phyloP scores from a whole-genome alignment of 768 basidiomycete species.

The Leccinellum albellum region DNA sequence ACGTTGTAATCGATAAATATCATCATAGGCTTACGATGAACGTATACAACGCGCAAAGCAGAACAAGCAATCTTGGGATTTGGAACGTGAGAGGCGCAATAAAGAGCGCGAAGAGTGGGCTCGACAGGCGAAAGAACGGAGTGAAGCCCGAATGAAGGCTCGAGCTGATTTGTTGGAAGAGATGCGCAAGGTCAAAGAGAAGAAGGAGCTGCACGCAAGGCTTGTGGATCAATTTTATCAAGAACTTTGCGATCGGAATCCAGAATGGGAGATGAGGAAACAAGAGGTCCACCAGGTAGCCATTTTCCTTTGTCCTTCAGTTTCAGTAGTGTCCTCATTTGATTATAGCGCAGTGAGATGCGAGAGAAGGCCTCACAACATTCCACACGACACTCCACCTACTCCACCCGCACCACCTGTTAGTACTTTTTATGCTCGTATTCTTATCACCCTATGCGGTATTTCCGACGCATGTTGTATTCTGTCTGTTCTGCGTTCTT shows the following conservation, averaged over 20 bases:
- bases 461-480: slow-evolving; percentile 26
- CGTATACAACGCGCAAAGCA: slow-evolving; percentile 31
- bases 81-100: slow-evolving; percentile 40
- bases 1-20: neutral
- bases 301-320: neutral
- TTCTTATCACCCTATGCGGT: slow-evolving; percentile 26
- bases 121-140: slow-evolving; percentile 44
- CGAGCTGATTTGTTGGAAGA: slow-evolving; percentile 35
- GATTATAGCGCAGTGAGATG: slow-evolving; percentile 27
- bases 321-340: slow-evolving; percentile 6
- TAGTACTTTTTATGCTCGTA: slow-evolving; percentile 27
- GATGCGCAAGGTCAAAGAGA: slow-evolving; percentile 39
- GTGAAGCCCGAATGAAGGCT: slow-evolving; percentile 47
- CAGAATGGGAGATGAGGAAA: slow-evolving; percentile 59
- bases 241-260: slow-evolving; percentile 51
- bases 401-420: neutral
- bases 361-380: slow-evolving; percentile 24
- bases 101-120: slow-evolving; percentile 56
- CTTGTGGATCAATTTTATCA: slow-evolving; percentile 54
- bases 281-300: slow-evolving; percentile 49
- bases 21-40: slow-evolving; percentile 45
- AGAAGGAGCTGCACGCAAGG: slow-evolving; percentile 36
- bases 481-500: neutral
- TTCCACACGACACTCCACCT: slow-evolving; percentile 14
- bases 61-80: slow-evolving; percentile 28